phyloP scores from a whole-genome alignment of 2,329 filamentous ascomycete species.

The Talaromyces sp. region DNA sequence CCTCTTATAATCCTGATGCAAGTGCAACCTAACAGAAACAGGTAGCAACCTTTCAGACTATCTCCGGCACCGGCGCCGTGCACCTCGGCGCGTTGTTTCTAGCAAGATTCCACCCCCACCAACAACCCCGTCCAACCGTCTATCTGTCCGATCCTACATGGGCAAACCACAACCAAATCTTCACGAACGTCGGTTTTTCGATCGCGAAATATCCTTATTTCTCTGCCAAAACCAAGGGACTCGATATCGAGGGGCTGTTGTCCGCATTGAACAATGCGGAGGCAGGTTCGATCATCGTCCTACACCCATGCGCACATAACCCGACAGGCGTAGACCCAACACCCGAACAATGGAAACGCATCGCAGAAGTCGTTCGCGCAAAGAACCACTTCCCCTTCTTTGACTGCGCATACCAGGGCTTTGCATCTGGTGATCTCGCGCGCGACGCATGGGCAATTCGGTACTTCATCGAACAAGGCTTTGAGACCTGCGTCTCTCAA shows the following conservation, averaged over 20 bases:
- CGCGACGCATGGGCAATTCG: conserved; percentile 88
- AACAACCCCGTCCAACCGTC: conserved; percentile 60
- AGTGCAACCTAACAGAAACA: conserved; percentile 25
- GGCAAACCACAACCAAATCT: conserved; percentile 99
- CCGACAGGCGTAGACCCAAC: conserved; percentile 96
- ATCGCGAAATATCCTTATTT: conserved; percentile 92
- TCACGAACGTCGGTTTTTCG: conserved; percentile 76
- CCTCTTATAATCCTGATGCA: neutral
- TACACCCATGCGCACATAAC: conserved; percentile 97
- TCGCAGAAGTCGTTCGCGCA: conserved; percentile 68
- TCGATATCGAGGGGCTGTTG: conserved; percentile 90
- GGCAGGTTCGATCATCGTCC: conserved; percentile 75
- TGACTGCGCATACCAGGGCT: conserved; percentile 95
- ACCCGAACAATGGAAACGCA: conserved; percentile 86
- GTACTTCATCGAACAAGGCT: conserved; percentile 90
- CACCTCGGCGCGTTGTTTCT: conserved; percentile 94
- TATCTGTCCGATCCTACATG: conserved; percentile 95
- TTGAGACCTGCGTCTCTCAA: conserved; percentile 58
- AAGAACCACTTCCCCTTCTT: conserved; percentile 96
- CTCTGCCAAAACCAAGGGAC: conserved; percentile 76
- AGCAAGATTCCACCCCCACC: conserved; percentile 72
- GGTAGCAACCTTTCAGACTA: conserved; percentile 79
- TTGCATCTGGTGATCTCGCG: conserved; percentile 82
- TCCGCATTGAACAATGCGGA: conserved; percentile 64
- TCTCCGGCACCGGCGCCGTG: conserved; percentile 93